These are phyloP conservation scores for Rhizopus microsporus DNA, from an alignment of 371 early-diverging fungal genomes.

Conservation along the genomic window DNA sequence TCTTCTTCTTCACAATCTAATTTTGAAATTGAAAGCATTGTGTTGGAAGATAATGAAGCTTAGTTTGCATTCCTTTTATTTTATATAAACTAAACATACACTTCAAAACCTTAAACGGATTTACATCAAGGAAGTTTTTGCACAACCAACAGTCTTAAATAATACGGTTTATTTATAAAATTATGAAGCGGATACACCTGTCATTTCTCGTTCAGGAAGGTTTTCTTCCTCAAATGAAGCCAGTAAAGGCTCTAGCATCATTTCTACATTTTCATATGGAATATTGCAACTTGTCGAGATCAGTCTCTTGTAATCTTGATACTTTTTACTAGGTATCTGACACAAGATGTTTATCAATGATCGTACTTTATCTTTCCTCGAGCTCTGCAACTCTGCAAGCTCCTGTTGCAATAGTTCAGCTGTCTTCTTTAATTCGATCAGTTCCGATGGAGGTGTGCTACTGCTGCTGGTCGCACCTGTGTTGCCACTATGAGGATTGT, in stretches of 20 bases:
- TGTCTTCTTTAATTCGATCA: slow-evolving; percentile 8
- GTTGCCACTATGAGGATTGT: background rate
- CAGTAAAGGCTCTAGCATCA: slow-evolving; percentile 39
- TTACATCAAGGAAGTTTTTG: background rate
- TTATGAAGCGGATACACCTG: background rate
- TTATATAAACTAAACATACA: background rate
- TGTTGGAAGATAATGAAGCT: slow-evolving; percentile 8
- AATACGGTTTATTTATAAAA: too few relatives aligned
- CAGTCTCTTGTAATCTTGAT: slow-evolving; percentile 49
- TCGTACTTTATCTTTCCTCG: slow-evolving; percentile 21
- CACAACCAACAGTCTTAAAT: background rate
- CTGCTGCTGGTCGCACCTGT: too few relatives aligned
- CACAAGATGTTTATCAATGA: slow-evolving; percentile 23
- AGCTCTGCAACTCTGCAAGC: slow-evolving; percentile 8
- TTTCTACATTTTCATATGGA: slow-evolving; percentile 49
- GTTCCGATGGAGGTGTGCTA: background rate
- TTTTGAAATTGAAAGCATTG: slow-evolving; percentile 12
- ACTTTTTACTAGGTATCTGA: slow-evolving; percentile 36
- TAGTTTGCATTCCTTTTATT: background rate
- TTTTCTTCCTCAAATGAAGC: slow-evolving; percentile 30
- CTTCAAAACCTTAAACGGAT: background rate
- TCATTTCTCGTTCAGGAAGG: background rate
- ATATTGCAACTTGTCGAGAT: slow-evolving; percentile 53
- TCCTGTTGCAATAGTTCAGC: slow-evolving; percentile 9
- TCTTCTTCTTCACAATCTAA: slow-evolving; percentile 6